Base-by-base conservation (phyloP, 371 early-diverging fungal genomes). In the Cokeromyces recurvatus region DNA sequence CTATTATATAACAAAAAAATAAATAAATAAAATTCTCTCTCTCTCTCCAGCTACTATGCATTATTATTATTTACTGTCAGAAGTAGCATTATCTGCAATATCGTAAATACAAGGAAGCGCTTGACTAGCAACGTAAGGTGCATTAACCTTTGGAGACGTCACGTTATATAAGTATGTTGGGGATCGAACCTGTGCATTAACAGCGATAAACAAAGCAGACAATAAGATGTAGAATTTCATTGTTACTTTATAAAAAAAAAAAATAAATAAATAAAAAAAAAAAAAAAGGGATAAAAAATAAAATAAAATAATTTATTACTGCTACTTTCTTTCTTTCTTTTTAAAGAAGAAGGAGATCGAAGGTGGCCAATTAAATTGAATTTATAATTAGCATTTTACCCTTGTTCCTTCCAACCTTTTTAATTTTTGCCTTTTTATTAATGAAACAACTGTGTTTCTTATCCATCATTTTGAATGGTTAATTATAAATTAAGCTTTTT, bases 61-160 rank as follows among this genome's bases (percentile, higher is more conserved):
- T 34, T 32, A 2, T 2, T 21, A 17, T 6, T 20, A 61, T 55
- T 58, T 55, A 68, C 68, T 63, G 21, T 57, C 38, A 21, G 64
- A 25, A 6, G 51, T 64, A 15, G 61, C 45, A 27, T 48, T 54
- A n/a, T 31, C 27, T 19, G 66, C 43, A 41, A 66, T 50, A 34
- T 53, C 43, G 53, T 64, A 71, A 10, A 66, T 55, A 31, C 66
- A 62, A 36, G 71, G 71, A 20, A 71, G 49, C n/a, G 57, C 56
- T 51, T 62, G 66, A 23, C 67, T 62, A 10, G 64, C 57, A 31
- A 66, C 64, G 51, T 64, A 71, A 11, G 62, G 62, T 23, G 63
- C 46, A 25, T 57, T 55, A 14, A 53, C 48, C n/a, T 43, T 39
- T 39, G 68, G 68, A 4, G 51, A 54, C 11, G 58, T 55, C 17